Percentiles rank a stretch among this genome's conserved stretches.
phyloP scores from a whole-genome alignment of 495 filamentous ascomycete species.

The Letharia lupina region DNA sequence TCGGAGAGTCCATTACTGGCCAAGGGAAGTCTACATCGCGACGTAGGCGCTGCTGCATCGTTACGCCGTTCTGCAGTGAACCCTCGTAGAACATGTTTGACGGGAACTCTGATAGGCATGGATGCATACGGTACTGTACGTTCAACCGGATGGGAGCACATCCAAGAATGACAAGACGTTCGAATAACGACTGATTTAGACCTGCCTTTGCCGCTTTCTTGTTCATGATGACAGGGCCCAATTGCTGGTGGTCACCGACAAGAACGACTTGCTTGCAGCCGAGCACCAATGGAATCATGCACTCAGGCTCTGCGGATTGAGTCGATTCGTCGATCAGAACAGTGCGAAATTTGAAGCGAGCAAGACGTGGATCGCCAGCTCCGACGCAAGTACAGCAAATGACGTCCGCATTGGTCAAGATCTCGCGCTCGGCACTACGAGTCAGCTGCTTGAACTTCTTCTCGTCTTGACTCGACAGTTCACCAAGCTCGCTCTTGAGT shows the following conservation, averaged over 20 bases:
- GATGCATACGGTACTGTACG: conserved; percentile 99
- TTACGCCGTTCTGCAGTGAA: conserved; percentile 93
- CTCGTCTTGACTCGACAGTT: conserved; percentile 91
- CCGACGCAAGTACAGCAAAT: conserved; percentile 99
- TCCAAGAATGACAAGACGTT: conserved; percentile 89
- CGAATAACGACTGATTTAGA: conserved; percentile 94
- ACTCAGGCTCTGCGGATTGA: conserved; percentile 97
- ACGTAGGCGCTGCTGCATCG: conserved; percentile 75
- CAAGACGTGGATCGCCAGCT: conserved; percentile 87
- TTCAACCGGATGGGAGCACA: conserved; percentile 88
- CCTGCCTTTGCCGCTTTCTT: conserved; percentile 99
- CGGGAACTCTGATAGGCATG: conserved; percentile 93
- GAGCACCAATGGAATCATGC: conserved; percentile 96
- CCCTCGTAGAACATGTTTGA: conserved; percentile 99
- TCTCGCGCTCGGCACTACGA: conserved; percentile 88
- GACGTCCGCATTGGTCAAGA: conserved; percentile 90
- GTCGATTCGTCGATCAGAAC: conserved; percentile 98
- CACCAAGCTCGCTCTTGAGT: conserved; percentile 84
- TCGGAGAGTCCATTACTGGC: conserved; percentile 87
- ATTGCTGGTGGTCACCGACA: conserved; percentile 96
- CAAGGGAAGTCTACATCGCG: conserved; percentile 97
- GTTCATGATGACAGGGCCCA: conserved; percentile 99
- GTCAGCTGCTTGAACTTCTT: conserved; percentile 97
- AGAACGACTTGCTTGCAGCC: conserved; percentile 98
- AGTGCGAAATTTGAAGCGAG: conserved; percentile 96